Evolutionary conservation across 441 rosid genomes (phyloP), one percentile per base, ranked within the genome.

Genomic region (Francoa sonchifolia): DNA sequence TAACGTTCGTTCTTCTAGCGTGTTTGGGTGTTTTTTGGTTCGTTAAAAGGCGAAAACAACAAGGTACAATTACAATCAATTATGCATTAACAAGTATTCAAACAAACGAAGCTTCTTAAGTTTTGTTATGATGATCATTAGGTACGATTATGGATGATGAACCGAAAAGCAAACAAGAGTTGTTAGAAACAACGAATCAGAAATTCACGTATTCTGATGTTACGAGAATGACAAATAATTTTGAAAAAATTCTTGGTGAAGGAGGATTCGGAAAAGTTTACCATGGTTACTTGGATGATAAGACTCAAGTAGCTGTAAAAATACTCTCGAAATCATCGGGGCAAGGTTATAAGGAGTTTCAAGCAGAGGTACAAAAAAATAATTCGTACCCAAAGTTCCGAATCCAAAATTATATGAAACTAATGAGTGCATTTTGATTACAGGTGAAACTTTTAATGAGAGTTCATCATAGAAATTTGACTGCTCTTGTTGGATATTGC

Each of bases 191-290:
- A 10, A 31, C 17, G 38, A 44, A 44, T 7, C 37, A 38, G 2
- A 25, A 19, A 0, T 44, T 44, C 18, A 16, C 27, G 8, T 44
- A 10, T 11, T 19, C 49, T 2, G 49, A 44, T 6, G 15, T 44
- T 0, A 2, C 11, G 12, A 3, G 14, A 12, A 44, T 44, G 0
- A 44, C 49, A 5, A 13, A 44, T 12, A 31, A 44, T 19, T 44
- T 44, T 8, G 10, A 18, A 11, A 32, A 11, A 5, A 19, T 44
- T 8, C n/a, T 44, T 21, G 49, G 49, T 4, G 19, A 44, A 30
- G 49, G 49, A 1, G 39, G 49, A 4, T 44, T 44, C 8, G 49
- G 49, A 8, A 44, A 32, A 19, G 49, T 44, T 2, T 44, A 44
- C 38, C 49, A 16, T 13, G 49, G 49, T 6, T 14, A 2, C 5